Base-by-base conservation (phyloP, 2,329 filamentous ascomycete genomes). In the Claviceps sp. region DNA sequence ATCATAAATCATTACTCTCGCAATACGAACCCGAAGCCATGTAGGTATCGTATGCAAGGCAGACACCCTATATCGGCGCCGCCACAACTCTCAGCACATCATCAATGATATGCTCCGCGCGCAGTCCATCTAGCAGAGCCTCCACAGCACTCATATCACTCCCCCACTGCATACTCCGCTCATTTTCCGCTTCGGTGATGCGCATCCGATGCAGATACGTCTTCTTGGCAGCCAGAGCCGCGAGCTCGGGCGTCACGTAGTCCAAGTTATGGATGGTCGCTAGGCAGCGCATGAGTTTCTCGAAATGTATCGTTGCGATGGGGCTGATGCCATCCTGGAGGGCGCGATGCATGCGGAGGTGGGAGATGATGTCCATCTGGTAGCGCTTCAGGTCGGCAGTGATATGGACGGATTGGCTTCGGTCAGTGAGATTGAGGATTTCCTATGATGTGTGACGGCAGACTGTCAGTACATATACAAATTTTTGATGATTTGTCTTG, bases 131-230 rank as follows among this genome's bases (percentile, higher is more conserved):
- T 2, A 96, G 68, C 48, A 89, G 59, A 16, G 76, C 73, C 56
- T 78, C 74, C 1, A 96, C 79, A 4, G 86, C 85, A 34, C 77
- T 74, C 0, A 85, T 58, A 50, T 85, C 82, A 65, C 91, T 96
- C 0, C 93, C 93, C 82, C 94, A 98, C 65, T 95, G 88, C 72
- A 95, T 77, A 64, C 89, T 96, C 47, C 89, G 77, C 70, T 97
- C 93, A 53, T 82, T 79, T 55, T 81, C 77, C 1, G 87, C 77
- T 1, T 70, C 68, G 0, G 85, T 80, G 52, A 96, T 77, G 14
- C 78, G 68, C 36, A 98, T 81, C 8, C 89, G 83, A 69, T 98
- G 93, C 18, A 85, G 75, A 63, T 95, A 98, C 24, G 95, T 78
- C 70, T 97, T 97, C 55, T 81, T 81, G 2, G 85, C 83, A 5